Percentiles rank a stretch among this genome's conserved stretches.
Evolutionary conservation across 768 basidiomycete genomes (phyloP).

Genomic region (Boletellus emodensis): DNA sequence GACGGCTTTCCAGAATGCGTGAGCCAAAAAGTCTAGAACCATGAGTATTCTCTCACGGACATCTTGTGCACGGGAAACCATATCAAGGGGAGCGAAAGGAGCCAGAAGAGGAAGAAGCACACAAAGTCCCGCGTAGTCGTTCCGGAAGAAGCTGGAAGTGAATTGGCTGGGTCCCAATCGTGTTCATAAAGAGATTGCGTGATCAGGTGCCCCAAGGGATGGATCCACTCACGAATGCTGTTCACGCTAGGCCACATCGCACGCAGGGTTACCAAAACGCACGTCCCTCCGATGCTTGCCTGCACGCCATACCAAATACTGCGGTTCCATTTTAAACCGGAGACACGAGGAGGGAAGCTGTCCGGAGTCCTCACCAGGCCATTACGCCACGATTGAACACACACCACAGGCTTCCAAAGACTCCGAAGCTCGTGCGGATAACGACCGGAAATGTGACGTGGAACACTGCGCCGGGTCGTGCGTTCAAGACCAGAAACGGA

Average conservation of each 20-base stretch:
- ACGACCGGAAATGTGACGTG: constrained; percentile 78
- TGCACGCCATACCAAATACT: constrained; percentile 80
- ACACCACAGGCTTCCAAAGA: constrained; percentile 77
- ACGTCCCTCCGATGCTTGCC: constrained; percentile 78
- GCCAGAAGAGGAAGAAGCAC: constrained; percentile 86
- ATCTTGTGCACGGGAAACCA: constrained; percentile 84
- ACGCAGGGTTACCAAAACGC: constrained; percentile 68
- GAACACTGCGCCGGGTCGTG: constrained; percentile 70
- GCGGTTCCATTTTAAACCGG: constrained; percentile 12
- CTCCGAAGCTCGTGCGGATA: constrained; percentile 69
- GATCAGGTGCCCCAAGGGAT: neutral
- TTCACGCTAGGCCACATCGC: constrained; percentile 75
- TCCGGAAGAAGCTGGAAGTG: constrained; percentile 68
- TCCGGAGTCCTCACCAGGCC: constrained; percentile 53
- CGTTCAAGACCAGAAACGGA: constrained; percentile 73
- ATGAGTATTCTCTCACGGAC: constrained; percentile 37
- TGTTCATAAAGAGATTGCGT: constrained; percentile 4
- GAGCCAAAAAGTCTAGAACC: neutral
- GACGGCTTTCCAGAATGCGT: constrained; percentile 44
- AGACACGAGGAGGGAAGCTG: constrained; percentile 15
- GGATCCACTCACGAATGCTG: constrained; percentile 49
- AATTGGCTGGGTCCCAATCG: constrained; percentile 47
- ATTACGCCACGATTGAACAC: constrained; percentile 72
- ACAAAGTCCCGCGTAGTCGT: constrained; percentile 73
- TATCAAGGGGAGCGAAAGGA: constrained; percentile 72